phyloP scores from a whole-genome alignment of 371 early-diverging fungal genomes.

The Funneliformis caledonium region DNA sequence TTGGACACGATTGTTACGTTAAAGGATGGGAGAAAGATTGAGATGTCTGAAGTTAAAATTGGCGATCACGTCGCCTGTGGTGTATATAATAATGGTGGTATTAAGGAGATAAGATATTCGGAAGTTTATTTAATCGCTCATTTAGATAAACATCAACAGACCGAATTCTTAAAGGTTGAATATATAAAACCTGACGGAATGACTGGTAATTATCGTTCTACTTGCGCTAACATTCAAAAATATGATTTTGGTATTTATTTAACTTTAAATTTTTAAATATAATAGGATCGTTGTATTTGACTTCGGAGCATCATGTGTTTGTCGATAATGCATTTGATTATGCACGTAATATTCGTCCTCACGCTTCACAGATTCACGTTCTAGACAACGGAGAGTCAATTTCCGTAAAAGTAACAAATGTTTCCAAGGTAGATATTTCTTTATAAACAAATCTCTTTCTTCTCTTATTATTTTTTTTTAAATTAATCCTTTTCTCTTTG shows the following conservation, averaged over 20 bases:
- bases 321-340: conserved; percentile 2
- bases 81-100: not conserved
- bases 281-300: not conserved
- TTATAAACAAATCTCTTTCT: not conserved
- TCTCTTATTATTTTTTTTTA: not conserved
- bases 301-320: conserved; percentile 11
- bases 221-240: not conserved
- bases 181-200: not conserved
- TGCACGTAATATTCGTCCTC: conserved; percentile 7
- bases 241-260: not conserved
- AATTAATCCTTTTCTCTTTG: not conserved
- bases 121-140: conserved; percentile 39
- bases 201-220: conserved; percentile 12
- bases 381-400: not conserved
- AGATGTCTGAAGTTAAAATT: conserved; percentile 3
- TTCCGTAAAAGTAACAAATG: not conserved
- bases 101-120: not conserved
- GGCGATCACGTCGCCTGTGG: conserved; percentile 3
- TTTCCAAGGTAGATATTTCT: not conserved
- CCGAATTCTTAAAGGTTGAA: conserved; percentile 29
- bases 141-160: not conserved
- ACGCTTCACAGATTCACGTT: not conserved
- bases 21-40: not conserved
- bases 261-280: not conserved
- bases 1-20: conserved; percentile 24